Evolutionary conservation across 139 green algal species (phyloP), one percentile per base, ranked within the genome.

Genomic region (Chlorella sp.): DNA sequence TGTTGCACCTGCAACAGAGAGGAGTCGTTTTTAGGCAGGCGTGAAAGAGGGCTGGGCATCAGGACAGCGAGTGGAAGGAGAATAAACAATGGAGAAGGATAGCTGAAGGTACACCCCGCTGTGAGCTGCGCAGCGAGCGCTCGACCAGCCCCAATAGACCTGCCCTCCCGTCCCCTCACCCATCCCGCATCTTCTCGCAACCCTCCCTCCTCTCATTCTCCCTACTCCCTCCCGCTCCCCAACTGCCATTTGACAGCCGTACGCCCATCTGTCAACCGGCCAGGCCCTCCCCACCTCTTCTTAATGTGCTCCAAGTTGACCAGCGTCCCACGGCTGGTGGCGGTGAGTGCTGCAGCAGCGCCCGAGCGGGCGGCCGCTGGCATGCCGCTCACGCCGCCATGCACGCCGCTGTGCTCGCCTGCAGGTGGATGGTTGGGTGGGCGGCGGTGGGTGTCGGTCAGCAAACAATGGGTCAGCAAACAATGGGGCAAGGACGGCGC

Each of bases 381-480:
- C 36, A 37, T 61, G 14, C 60, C 83, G 64, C 84, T 66, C 24
- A 30, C 42, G 36, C 84, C 84, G 84, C 84, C 84, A 30, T 88
- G 84, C 14, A 88, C 42, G 37, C 84, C 84, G 84, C 84, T 88
- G 68, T 88, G 68, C 66, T 88, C 84, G 39, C 84, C 84, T 88
- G 83, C 83, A 87, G 24, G 22, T 11, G 3, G 48, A 16, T 18
- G 18, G 36, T 18, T 26, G 34, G 39, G 37, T 57, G 36, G 36
- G 34, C 16, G 32, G 34, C 16, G 30, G 76, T 19, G 28, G 37
- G 30, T 48, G 76, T 48, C 11, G 76, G 19, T 57, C 14, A 14
- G 53, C 32, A 82, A 57, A 28, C 76, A 37, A 32, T 26, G 21
- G 24, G 64, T 57, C 48, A 57, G 48, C 48, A 57, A 5, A 57